phyloP scores from a whole-genome alignment of 2,329 filamentous ascomycete genomes.

The Paecilomyces niveus region DNA sequence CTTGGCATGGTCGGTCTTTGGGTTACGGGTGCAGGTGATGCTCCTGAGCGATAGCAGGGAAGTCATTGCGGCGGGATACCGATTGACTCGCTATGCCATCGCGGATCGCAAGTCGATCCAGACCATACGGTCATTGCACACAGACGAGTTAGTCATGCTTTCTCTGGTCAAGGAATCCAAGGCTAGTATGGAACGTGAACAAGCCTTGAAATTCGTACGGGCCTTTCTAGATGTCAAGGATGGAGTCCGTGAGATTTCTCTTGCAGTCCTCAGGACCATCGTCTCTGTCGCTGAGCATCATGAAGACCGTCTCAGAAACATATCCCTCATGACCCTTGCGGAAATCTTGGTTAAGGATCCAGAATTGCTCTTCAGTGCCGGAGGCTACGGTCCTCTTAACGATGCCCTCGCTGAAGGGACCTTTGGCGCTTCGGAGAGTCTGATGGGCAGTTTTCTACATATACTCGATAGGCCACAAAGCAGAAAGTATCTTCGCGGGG shows the following conservation, averaged over 20 bases:
- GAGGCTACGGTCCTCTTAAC: slow-evolving; percentile 79
- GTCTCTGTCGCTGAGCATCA: slow-evolving; percentile 82
- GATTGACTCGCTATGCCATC: slow-evolving; percentile 88
- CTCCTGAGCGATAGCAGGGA: slow-evolving; percentile 91
- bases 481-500: slow-evolving; percentile 75
- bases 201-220: slow-evolving; percentile 91
- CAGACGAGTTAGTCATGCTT: slow-evolving; percentile 83
- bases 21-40: slow-evolving; percentile 89
- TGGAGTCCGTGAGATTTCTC: slow-evolving; percentile 78
- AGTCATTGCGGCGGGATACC: slow-evolving; percentile 89
- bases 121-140: slow-evolving; percentile 80
- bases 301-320: slow-evolving; percentile 78
- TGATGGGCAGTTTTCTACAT: slow-evolving; percentile 82
- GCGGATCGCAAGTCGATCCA: slow-evolving; percentile 84
- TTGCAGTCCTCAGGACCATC: slow-evolving; percentile 79
- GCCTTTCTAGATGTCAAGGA: slow-evolving; percentile 94
- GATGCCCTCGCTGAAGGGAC: slow-evolving; percentile 84
- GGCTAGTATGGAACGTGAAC: slow-evolving; percentile 92
- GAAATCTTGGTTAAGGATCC: slow-evolving; percentile 88
- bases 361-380: slow-evolving; percentile 69
- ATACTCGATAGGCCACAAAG: slow-evolving; percentile 77
- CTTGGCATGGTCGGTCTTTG: slow-evolving; percentile 91
- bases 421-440: slow-evolving; percentile 85
- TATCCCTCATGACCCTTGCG: slow-evolving; percentile 85
- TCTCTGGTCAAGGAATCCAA: slow-evolving; percentile 94